These are phyloP conservation scores for Pseudocohnilembus persalinus DNA, from an alignment of 169 alveolate genomes.

Conservation along the genomic window DNA sequence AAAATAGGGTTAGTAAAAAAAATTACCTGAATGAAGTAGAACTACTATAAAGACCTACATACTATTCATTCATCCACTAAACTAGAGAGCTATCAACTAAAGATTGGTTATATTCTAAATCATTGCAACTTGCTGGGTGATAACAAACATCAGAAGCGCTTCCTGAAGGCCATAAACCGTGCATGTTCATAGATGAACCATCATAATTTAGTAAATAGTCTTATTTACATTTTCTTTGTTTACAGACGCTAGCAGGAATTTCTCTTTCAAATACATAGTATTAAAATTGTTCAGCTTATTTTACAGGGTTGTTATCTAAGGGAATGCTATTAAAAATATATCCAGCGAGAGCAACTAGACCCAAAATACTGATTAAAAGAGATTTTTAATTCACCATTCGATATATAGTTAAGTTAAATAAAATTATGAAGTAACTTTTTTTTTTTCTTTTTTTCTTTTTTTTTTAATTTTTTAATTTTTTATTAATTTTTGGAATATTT, in stretches of 20 bases:
- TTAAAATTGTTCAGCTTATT: neutral
- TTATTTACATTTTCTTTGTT: neutral
- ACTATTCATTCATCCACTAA: neutral
- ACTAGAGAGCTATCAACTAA: neutral
- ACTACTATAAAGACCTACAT: neutral
- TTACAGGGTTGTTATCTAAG: no score
- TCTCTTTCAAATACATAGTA: neutral
- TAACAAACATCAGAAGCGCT: neutral
- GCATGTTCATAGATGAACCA: neutral
- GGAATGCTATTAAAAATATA: no score
- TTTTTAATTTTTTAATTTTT: no score
- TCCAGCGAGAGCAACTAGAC: no score
- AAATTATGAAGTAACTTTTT: no score
- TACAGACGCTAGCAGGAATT: neutral
- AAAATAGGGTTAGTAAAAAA: no score
- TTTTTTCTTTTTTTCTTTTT: no score
- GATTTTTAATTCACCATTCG: no score
- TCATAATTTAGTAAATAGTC: neutral
- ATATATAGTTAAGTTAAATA: no score
- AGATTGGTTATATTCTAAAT: no score
- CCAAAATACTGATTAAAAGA: no score
- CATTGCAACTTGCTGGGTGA: neutral
- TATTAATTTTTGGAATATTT: no score
- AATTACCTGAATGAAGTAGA: neutral
- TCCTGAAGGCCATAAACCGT: neutral